phyloP scores from a whole-genome alignment of 108 stramenopile genomes.

The Phaeodactylum tricornutum region DNA sequence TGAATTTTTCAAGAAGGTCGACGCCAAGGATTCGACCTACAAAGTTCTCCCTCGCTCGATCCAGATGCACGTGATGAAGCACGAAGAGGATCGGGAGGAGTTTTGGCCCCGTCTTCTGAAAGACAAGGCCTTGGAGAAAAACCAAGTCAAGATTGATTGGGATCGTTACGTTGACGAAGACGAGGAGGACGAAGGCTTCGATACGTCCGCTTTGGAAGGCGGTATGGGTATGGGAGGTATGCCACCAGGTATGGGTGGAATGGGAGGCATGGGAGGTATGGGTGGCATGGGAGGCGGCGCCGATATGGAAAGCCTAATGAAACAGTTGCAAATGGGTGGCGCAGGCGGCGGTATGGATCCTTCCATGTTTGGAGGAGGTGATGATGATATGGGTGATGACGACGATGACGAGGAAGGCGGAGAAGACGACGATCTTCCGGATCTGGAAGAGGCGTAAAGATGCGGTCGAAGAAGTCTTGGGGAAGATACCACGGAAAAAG shows the following conservation, averaged over 20 bases:
- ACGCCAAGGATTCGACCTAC: constrained; percentile 81
- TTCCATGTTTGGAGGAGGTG: constrained; percentile 9
- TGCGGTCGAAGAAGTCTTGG: too few relatives aligned
- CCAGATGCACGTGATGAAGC: constrained; percentile 86
- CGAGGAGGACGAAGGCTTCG: constrained; percentile 80
- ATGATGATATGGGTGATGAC: constrained; percentile 30
- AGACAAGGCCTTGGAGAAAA: constrained; percentile 32
- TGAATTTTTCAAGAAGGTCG: constrained; percentile 80
- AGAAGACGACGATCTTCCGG: constrained; percentile 74
- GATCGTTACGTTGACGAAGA: constrained; percentile 95
- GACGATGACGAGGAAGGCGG: constrained; percentile 64
- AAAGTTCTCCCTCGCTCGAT: constrained; percentile 86
- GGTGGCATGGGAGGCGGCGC: constrained; percentile 31
- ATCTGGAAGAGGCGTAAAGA: constrained; percentile 37
- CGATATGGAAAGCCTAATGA: constrained; percentile 63
- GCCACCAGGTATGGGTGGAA: constrained; percentile 37
- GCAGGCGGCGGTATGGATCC: constrained; percentile 9
- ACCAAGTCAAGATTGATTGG: constrained; percentile 94
- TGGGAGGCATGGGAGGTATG: constrained; percentile 46
- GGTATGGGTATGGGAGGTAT: constrained; percentile 73
- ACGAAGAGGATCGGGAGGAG: constrained; percentile 15
- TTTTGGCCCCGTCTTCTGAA: constrained; percentile 12
- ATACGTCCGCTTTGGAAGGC: constrained; percentile 74
- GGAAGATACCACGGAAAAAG: too few relatives aligned
- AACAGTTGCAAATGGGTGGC: constrained; percentile 59